Conservation (phyloP, 164 flowering plant genomes). For the Stephania yunnanensis region DNA sequence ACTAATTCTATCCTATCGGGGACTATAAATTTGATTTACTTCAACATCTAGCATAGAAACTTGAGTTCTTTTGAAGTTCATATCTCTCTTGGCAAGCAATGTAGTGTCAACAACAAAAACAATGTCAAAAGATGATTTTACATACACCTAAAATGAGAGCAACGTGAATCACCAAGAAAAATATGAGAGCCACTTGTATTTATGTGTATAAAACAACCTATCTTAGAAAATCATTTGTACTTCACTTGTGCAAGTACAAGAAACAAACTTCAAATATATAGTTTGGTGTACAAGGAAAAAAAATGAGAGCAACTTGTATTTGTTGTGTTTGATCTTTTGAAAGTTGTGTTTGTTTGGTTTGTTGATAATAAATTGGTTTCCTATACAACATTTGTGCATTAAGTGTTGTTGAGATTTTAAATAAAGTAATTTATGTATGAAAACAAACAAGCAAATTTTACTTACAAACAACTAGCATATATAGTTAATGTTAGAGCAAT, state of each 20-base stretch:
- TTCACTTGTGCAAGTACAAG: not conserved
- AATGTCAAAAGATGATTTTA: constrained; percentile 3
- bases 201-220: not conserved
- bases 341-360: constrained; percentile 1
- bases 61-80: too few relatives aligned
- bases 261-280: too few relatives aligned
- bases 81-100: not conserved
- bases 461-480: not conserved
- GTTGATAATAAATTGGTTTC: not conserved
- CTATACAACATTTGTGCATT: not conserved
- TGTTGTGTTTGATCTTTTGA: not conserved
- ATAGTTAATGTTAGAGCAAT: not conserved
- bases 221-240: not conserved
- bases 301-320: too few relatives aligned
- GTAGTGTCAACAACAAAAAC: not conserved
- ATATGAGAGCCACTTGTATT: not conserved
- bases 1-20: too few relatives aligned
- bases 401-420: too few relatives aligned
- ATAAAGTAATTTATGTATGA: too few relatives aligned
- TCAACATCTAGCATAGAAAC: too few relatives aligned
- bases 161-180: not conserved
- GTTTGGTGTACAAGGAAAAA: too few relatives aligned
- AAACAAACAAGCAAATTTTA: not conserved
- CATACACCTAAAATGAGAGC: constrained; percentile 4
- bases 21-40: too few relatives aligned